These are phyloP conservation scores for Pyrenophora teres DNA, from an alignment of 2,329 filamentous ascomycete species.

Conservation along the genomic window DNA sequence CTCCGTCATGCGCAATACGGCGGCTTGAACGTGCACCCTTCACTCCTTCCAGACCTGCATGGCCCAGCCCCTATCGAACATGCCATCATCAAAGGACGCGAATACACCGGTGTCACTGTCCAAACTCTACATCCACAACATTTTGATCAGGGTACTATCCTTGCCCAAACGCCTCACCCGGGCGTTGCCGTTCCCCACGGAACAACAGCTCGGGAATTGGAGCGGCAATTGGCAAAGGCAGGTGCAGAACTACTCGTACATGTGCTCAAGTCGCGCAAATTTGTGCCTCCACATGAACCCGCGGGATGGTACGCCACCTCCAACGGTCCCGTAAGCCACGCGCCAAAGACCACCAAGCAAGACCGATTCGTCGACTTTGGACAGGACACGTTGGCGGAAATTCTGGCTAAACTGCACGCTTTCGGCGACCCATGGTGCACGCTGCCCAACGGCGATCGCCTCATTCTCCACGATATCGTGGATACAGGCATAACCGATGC, in stretches of 20 bases:
- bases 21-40: conserved; percentile 92
- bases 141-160: conserved; percentile 80
- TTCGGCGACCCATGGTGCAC: conserved; percentile 70
- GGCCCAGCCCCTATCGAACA: conserved; percentile 88
- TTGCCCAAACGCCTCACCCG: conserved; percentile 67
- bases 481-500: neutral
- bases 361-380: conserved; percentile 68
- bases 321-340: conserved; percentile 53
- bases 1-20: conserved; percentile 74
- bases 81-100: conserved; percentile 68
- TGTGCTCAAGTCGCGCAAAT: conserved; percentile 65
- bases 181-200: conserved; percentile 59
- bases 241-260: conserved; percentile 73
- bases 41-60: conserved; percentile 81
- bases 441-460: conserved; percentile 33
- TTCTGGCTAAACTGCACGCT: conserved; percentile 62
- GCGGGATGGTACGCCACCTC: conserved; percentile 35
- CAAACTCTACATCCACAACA: conserved; percentile 78
- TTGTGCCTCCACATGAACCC: conserved; percentile 64
- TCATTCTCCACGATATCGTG: conserved; percentile 32
- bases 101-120: conserved; percentile 74
- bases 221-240: conserved; percentile 60
- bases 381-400: conserved; percentile 58
- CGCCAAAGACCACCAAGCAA: conserved; percentile 72
- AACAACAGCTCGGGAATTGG: conserved; percentile 56